A percentile compares a stretch with the other conserved stretches of the same genome.
Evolutionary conservation across 2,329 filamentous ascomycete genomes (phyloP).

Genomic region (Malbranchea cinnamomea): DNA sequence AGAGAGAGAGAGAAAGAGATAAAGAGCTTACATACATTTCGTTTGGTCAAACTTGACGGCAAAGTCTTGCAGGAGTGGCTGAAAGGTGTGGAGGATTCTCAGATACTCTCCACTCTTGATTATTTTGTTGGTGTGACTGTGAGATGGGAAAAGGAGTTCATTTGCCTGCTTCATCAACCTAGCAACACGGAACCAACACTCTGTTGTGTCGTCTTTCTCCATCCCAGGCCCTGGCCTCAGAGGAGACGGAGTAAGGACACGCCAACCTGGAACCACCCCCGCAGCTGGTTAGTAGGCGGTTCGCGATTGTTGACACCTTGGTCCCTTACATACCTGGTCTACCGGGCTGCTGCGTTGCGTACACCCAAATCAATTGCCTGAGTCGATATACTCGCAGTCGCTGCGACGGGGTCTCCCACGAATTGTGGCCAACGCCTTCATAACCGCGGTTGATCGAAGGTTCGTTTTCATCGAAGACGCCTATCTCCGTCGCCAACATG

Average conservation of each 20-base stretch:
- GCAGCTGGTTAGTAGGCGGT: too few relatives aligned
- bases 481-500: constrained; percentile 8
- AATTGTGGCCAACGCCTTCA: constrained; percentile 2
- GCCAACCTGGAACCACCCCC: constrained; percentile 1
- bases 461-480: constrained; percentile 7
- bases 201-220: constrained; percentile 16
- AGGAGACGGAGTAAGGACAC: background rate
- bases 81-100: constrained; percentile 57
- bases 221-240: background rate
- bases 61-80: constrained; percentile 59
- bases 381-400: constrained; percentile 7
- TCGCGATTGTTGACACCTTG: too few relatives aligned
- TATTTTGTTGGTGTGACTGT: constrained; percentile 64
- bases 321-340: constrained; percentile 8
- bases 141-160: constrained; percentile 63
- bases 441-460: background rate
- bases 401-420: background rate
- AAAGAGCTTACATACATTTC: constrained; percentile 23
- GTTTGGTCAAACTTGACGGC: constrained; percentile 60
- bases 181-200: constrained; percentile 77
- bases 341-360: constrained; percentile 8
- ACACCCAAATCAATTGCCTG: constrained; percentile 9
- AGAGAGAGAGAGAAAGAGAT: too few relatives aligned
- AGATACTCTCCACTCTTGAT: constrained; percentile 69
- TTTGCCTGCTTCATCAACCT: constrained; percentile 75